Base-by-base conservation (phyloP, 2,329 filamentous ascomycete species). In the Ophiostoma ulmi region DNA sequence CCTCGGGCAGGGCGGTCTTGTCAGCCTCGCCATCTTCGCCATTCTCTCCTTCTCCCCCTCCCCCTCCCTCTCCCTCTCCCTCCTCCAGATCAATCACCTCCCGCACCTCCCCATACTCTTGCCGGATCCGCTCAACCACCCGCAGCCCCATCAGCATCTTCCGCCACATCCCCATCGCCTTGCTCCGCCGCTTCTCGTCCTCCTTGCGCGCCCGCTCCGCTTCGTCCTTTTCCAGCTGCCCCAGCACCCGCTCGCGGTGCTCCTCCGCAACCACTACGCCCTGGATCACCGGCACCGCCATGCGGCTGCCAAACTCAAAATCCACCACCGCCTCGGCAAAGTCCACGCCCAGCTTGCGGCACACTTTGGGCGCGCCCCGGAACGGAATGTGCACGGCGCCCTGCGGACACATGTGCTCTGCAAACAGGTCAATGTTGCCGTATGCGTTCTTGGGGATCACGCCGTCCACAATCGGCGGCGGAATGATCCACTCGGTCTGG, bases 401-500 rank as follows among this genome's bases (percentile, higher is more conserved):
- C 71, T 79, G 74, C 0, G 95, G 95, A 36, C 96, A 90, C 95
- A 99, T 98, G 73, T 92, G 93, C 55, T 93, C 90, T 0, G 92
- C 94, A 78, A 97, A 99, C 70, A 97, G 88, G 78, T 99, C 95
- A 73, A 99, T 98, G 75, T 99, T 99, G 10, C 94, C 94, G 75
- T 94, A 99, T 48, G 89, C 88, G 75, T 99, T 99, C 79, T 95
- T 96, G 0, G 95, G 95, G 72, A 98, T 97, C 17, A 91, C 80
- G 0, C 94, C 94, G 75, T 97, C 86, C 72, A 87, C 79, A 70
- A 97, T 97, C 0, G 94, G 93, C 1, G 90, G 87, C 1, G 94
- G 94, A 70, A 97, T 94, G 78, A 98, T 98, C 89, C 92, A 97
- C 70, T 97, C 92, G 0, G 95, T 99, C 79, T 99, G 95, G 10